A percentile compares a stretch with the other conserved stretches of the same genome.
Conservation (phyloP, 768 basidiomycete genomes). For the Boletales sp. region DNA sequence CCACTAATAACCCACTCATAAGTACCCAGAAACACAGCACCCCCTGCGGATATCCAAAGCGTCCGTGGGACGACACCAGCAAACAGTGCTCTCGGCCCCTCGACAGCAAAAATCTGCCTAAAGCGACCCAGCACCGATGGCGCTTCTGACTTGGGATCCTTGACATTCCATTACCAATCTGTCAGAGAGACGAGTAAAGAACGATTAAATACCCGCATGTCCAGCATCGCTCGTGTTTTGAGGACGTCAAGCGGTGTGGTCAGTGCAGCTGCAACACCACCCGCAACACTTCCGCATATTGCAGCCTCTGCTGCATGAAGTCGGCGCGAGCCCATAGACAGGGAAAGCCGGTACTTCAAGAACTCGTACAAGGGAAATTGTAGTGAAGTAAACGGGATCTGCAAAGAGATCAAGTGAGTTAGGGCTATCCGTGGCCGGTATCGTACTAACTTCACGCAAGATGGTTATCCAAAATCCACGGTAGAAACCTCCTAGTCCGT, state of each 20-base stretch:
- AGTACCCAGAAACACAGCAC: constrained; percentile 95
- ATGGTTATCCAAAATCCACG: constrained; percentile 83
- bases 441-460: constrained; percentile 50
- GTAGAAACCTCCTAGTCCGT: constrained; percentile 80
- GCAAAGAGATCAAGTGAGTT: constrained; percentile 6
- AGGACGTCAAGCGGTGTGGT: constrained; percentile 96
- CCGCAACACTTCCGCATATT: constrained; percentile 85
- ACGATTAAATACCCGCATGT: constrained; percentile 61
- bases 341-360: constrained; percentile 68
- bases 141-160: constrained; percentile 49
- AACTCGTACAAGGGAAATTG: constrained; percentile 96
- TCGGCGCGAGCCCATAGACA: constrained; percentile 47
- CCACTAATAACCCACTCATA: constrained; percentile 78
- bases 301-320: constrained; percentile 77
- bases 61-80: constrained; percentile 88
- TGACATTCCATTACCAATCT: not conserved
- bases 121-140: constrained; percentile 60
- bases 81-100: constrained; percentile 78
- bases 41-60: constrained; percentile 94
- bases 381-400: constrained; percentile 96
- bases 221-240: constrained; percentile 97
- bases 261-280: constrained; percentile 81
- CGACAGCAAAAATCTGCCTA: constrained; percentile 60
- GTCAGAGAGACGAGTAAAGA: not conserved
- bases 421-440: no score